Evolutionary conservation across 2,329 filamentous ascomycete species (phyloP).

Genomic region (Calonectria crousiana): DNA sequence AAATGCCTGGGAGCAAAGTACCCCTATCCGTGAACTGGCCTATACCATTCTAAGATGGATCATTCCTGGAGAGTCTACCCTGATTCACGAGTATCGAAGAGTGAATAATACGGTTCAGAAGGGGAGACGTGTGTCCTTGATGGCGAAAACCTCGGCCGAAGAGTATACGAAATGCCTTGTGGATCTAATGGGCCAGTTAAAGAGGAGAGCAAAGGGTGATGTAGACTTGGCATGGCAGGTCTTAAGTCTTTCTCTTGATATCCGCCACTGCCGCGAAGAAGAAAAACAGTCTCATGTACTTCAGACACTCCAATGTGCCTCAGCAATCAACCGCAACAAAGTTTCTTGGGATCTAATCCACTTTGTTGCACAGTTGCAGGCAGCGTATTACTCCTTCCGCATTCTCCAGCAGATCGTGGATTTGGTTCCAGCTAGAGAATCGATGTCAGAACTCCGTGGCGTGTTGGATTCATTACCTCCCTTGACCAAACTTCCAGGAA

Average conservation of each 20-base stretch:
- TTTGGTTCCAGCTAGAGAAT: constrained; percentile 14
- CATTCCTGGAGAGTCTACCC: constrained; percentile 27
- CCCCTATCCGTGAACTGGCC: constrained; percentile 62
- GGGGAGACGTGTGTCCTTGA: constrained; percentile 41
- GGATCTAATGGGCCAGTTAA: constrained; percentile 31
- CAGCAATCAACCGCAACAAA: constrained; percentile 2
- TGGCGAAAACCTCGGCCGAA: constrained; percentile 24
- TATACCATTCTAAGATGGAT: constrained; percentile 61
- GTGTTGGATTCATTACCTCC: constrained; percentile 43
- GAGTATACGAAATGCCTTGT: constrained; percentile 35
- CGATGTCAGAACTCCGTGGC: constrained; percentile 31
- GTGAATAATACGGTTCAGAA: constrained; percentile 47
- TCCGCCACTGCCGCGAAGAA: constrained; percentile 44
- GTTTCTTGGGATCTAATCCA: constrained; percentile 70
- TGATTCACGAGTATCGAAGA: constrained; percentile 53
- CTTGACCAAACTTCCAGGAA: constrained; percentile 41
- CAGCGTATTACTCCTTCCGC: constrained; percentile 72
- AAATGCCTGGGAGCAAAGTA: constrained; percentile 69
- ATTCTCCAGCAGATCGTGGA: constrained; percentile 54
- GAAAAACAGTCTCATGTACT: constrained; percentile 44
- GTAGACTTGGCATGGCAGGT: constrained; percentile 40
- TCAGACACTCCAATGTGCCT: constrained; percentile 35
- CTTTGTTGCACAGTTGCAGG: constrained; percentile 70
- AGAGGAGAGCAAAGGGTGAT: constrained; percentile 3
- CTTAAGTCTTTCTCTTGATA: constrained; percentile 44